Base-by-base conservation (phyloP, 2,329 filamentous ascomycete species). In the Daldinia sp. region DNA sequence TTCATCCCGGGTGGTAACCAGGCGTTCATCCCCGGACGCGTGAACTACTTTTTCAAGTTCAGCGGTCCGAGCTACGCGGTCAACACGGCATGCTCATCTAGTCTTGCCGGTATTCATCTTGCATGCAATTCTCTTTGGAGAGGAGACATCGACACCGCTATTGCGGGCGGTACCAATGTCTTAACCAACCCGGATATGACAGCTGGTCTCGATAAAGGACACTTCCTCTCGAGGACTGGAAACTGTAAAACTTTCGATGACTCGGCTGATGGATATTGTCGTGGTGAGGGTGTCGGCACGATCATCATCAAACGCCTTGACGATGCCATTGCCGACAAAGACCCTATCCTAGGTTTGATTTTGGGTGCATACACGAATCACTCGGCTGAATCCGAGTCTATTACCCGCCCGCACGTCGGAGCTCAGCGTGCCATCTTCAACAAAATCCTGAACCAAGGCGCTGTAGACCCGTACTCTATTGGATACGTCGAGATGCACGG, bases 401-500 rank as follows among this genome's bases (percentile, higher is more conserved):
- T 94, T 62, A 93, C 90, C 0, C 86, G 87, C 29, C 90, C 91
- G 0, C 87, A 91, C 66, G 85, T 82, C 3, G 85, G 82, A 27
- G 83, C 85, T 0, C 90, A 92, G 17, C 45, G 70, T 80, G 85
- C 43, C 81, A 81, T 37, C 30, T 63, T 48, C 8, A 78, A 91
- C 2, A 84, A 74, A 82, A 81, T 48, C 25, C 45, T 48, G 0
- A 48, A 48, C 5, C 68, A 48, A 30, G 45, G 45, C 13, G 45
- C 45, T 48, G 77, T 90, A 27, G 83, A 89, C 69, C 75, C 50
- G 7, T 71, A 68, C 64, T 71, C 89, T 51, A 81, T 91, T 58
- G 82, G 80, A 70, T 90, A 87, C 68, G 83, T 90, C 6, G 88
- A 91, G 72, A 85, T 90, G 80, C 88, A 91, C 72, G 89, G 88